phyloP scores from a whole-genome alignment of 2,329 filamentous ascomycete genomes.

The Bipolaris cookei region DNA sequence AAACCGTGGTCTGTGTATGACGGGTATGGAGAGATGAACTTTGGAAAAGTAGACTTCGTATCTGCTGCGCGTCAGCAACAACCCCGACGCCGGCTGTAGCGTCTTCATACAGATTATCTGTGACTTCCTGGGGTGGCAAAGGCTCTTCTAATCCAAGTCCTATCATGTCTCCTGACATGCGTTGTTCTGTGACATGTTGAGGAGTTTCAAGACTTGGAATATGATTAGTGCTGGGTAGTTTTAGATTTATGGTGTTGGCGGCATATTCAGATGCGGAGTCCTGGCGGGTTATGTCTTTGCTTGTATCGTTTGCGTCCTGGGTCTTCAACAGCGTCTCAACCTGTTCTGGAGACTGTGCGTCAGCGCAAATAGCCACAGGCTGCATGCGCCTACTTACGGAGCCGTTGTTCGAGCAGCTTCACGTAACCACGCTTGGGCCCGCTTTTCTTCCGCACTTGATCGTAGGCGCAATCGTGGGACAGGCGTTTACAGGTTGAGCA shows the following conservation, averaged over 20 bases:
- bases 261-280: constrained; percentile 41
- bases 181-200: constrained; percentile 29
- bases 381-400: constrained; percentile 68
- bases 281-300: constrained; percentile 31
- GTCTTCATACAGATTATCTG: constrained; percentile 77
- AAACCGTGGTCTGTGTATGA: constrained; percentile 89
- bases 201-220: constrained; percentile 27
- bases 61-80: constrained; percentile 51
- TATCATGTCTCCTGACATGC: constrained; percentile 84
- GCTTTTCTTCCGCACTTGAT: constrained; percentile 92
- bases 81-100: background rate
- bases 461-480: constrained; percentile 85
- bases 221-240: constrained; percentile 28
- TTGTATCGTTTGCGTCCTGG: constrained; percentile 63
- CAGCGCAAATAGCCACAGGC: constrained; percentile 13
- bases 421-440: constrained; percentile 94
- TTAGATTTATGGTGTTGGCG: constrained; percentile 39
- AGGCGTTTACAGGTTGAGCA: constrained; percentile 89
- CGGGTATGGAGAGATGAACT: constrained; percentile 81
- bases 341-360: constrained; percentile 68
- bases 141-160: constrained; percentile 81
- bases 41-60: constrained; percentile 91
- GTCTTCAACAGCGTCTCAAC: constrained; percentile 89
- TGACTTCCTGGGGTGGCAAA: constrained; percentile 76
- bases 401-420: constrained; percentile 87